A percentile compares a stretch with the other conserved stretches of the same genome.
These are phyloP conservation scores for Backusella australiensis DNA, from an alignment of 192 early-diverging fungal genomes.

Conservation along the genomic window DNA sequence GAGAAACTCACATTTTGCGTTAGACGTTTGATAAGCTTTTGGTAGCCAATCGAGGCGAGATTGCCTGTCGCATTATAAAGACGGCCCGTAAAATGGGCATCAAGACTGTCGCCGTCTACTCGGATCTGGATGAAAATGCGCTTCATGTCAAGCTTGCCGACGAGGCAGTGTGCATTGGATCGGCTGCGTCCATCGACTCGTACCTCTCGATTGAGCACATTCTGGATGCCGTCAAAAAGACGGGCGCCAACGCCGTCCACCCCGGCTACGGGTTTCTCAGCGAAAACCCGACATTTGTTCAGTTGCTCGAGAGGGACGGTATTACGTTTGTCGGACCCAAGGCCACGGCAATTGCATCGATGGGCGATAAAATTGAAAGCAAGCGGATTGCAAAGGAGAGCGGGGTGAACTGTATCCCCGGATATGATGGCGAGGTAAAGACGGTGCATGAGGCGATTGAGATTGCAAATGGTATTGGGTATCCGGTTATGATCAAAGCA, in stretches of 20 bases:
- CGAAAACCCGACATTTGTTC: slow-evolving; percentile 86
- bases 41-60: slow-evolving; percentile 95
- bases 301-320: slow-evolving; percentile 67
- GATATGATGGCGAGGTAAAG: slow-evolving; percentile 80
- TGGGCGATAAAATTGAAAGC: slow-evolving; percentile 83
- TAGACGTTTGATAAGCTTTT: slow-evolving; percentile 90
- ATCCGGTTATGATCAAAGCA: slow-evolving; percentile 85
- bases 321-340: slow-evolving; percentile 75
- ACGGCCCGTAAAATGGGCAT: slow-evolving; percentile 93
- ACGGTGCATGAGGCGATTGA: slow-evolving; percentile 72
- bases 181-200: slow-evolving; percentile 72
- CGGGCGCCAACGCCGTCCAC: slow-evolving; percentile 90
- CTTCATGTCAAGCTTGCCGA: slow-evolving; percentile 88
- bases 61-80: slow-evolving; percentile 90
- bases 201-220: slow-evolving; percentile 85
- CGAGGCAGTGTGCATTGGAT: slow-evolving; percentile 82
- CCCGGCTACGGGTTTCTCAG: slow-evolving; percentile 95
- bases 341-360: slow-evolving; percentile 64
- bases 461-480: slow-evolving; percentile 68
- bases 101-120: slow-evolving; percentile 93
- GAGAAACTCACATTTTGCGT: neutral
- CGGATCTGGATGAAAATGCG: slow-evolving; percentile 84
- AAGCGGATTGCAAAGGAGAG: slow-evolving; percentile 73
- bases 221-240: slow-evolving; percentile 67
- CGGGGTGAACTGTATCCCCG: slow-evolving; percentile 80